Evolutionary conservation across 2,329 filamentous ascomycete species (phyloP), one percentile per base, ranked within the genome.

Genomic region (Fusarium heterosporum): DNA sequence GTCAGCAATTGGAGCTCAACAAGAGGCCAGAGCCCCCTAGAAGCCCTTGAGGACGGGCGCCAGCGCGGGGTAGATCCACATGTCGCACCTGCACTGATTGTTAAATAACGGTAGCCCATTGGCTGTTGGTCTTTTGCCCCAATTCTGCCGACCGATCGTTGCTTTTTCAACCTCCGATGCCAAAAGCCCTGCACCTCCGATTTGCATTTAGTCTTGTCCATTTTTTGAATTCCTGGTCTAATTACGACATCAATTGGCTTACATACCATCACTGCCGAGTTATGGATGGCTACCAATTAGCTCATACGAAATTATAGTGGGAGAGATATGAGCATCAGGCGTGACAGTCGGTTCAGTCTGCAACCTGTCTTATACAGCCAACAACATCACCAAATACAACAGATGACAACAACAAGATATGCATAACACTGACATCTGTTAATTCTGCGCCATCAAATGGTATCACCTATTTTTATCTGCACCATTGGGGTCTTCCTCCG

Each of bases 11-110:
- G 71, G 60, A 68, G 68, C 53, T 60, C 67, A 61, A 14, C 53
- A 41, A 72, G 63, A 69, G 67, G 67, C 66, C 63, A 69, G 62
- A 55, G 55, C 55, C 40, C 38, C 57, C 22, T 22, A 22, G 22
- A 22, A 22, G 22, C 22, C 22, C 22, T 6, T 6, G 6, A 69
- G 55, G 38, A 51, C 51, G 54, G 66, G 46, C 62, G 54, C 62
- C 68, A 72, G 72, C 72, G 71, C 71, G 72, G 72, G 71, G 71
- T 74, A 75, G 65, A 57, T 56, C 62, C 66, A 70, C 72, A 63
- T 48, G 36, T 39, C 51, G 48, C 62, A 58, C 54, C 66, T 69
- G 52, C 61, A 56, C 64, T 71, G 73, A 75, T 75, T 75, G 73
- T 58, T 74, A 76, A 76, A 72, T 71, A 30, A 45, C 30, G 32